phyloP scores from a whole-genome alignment of 2,329 filamentous ascomycete species.

The Zymoseptoria ardabiliae region DNA sequence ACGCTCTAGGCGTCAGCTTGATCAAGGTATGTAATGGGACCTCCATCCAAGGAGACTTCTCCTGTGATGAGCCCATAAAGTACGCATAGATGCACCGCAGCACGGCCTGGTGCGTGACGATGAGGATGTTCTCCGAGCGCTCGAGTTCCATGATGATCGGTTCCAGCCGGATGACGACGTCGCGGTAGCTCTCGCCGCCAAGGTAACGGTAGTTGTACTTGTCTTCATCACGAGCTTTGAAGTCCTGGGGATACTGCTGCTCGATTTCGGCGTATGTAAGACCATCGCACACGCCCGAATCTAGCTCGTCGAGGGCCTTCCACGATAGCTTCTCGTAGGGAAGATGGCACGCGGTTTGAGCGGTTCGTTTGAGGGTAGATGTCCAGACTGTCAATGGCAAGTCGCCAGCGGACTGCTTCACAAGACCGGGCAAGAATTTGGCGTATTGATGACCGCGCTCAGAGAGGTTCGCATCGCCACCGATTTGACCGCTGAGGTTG shows the following conservation, averaged over 20 bases:
- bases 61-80: slow-evolving; percentile 95
- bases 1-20: slow-evolving; percentile 89
- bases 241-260: slow-evolving; percentile 85
- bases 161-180: slow-evolving; percentile 94
- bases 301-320: slow-evolving; percentile 96
- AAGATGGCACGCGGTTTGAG: slow-evolving; percentile 80
- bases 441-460: slow-evolving; percentile 83
- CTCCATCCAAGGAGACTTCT: slow-evolving; percentile 95
- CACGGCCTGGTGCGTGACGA: slow-evolving; percentile 96
- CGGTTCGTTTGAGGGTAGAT: slow-evolving; percentile 73
- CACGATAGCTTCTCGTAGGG: slow-evolving; percentile 94
- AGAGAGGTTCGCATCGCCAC: slow-evolving; percentile 83
- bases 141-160: slow-evolving; percentile 99
- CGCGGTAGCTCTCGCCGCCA: slow-evolving; percentile 89
- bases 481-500: slow-evolving; percentile 85
- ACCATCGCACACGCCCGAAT: slow-evolving; percentile 92
- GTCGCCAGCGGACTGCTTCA: slow-evolving; percentile 79
- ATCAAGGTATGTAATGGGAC: slow-evolving; percentile 94
- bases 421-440: slow-evolving; percentile 71
- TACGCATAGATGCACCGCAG: slow-evolving; percentile 97
- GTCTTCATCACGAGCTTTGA: slow-evolving; percentile 89
- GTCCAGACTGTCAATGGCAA: slow-evolving; percentile 66
- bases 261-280: slow-evolving; percentile 95
- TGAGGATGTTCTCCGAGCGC: slow-evolving; percentile 90
- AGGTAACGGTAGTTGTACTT: slow-evolving; percentile 99